Percentiles rank a stretch among this genome's conserved stretches.
Conservation (phyloP, 495 filamentous ascomycete genomes). For the Neurospora sp. region DNA sequence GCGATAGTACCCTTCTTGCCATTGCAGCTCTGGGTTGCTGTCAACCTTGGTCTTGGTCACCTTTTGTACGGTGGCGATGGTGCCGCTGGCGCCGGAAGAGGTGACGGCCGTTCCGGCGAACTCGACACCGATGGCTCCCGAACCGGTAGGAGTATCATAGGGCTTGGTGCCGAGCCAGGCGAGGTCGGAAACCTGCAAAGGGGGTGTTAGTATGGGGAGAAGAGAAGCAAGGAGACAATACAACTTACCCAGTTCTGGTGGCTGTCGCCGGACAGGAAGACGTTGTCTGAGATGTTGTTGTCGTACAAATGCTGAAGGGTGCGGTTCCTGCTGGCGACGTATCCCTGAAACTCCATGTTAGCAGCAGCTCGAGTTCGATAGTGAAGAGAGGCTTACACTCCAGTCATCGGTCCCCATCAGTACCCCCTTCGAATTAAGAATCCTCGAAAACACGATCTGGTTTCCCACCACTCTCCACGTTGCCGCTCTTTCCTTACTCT, state of each 20-base stretch:
- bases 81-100: slow-evolving; percentile 41
- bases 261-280: slow-evolving; percentile 51
- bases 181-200: slow-evolving; percentile 33
- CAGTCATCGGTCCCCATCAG: slow-evolving; percentile 24
- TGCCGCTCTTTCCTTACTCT: slow-evolving; percentile 42
- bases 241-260: slow-evolving; percentile 47
- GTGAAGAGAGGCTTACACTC: neutral
- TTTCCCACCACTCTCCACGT: slow-evolving; percentile 55
- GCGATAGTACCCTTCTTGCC: slow-evolving; percentile 55
- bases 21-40: slow-evolving; percentile 48
- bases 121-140: slow-evolving; percentile 49
- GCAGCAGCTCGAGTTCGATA: neutral
- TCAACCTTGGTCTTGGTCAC: slow-evolving; percentile 32
- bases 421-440: slow-evolving; percentile 22
- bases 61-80: slow-evolving; percentile 31
- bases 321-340: slow-evolving; percentile 49
- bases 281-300: slow-evolving; percentile 49
- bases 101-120: slow-evolving; percentile 51
- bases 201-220: neutral
- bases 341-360: slow-evolving; percentile 34
- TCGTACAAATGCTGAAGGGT: slow-evolving; percentile 48
- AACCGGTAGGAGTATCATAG: slow-evolving; percentile 44
- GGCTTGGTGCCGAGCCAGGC: slow-evolving; percentile 45
- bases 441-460: slow-evolving; percentile 52
- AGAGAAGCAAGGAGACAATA: too few relatives aligned